Conservation (phyloP, 2,329 filamentous ascomycete species). For the Cladosporium sp. region DNA sequence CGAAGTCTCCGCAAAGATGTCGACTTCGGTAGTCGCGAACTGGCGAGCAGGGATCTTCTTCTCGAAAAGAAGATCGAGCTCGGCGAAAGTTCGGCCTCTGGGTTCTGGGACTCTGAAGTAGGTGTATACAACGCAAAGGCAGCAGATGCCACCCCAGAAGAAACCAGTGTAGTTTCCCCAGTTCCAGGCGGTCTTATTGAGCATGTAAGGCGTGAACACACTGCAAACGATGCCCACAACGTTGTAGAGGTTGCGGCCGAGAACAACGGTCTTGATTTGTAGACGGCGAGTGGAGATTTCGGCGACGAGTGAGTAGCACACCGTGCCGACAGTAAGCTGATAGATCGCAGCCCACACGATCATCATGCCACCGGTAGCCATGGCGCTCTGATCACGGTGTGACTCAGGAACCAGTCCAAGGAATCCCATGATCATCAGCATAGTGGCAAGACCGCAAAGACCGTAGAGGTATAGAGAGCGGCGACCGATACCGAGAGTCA, state of each 20-base stretch:
- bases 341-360: constrained; percentile 79
- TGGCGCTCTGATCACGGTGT: constrained; percentile 61
- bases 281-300: constrained; percentile 83
- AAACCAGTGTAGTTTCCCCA: constrained; percentile 87
- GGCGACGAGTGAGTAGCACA: constrained; percentile 84
- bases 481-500: constrained; percentile 72
- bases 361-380: constrained; percentile 83
- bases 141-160: constrained; percentile 82
- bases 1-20: constrained; percentile 49
- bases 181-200: constrained; percentile 83
- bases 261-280: constrained; percentile 87
- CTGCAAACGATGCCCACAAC: constrained; percentile 78
- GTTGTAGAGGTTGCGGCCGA: constrained; percentile 76
- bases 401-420: constrained; percentile 68
- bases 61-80: constrained; percentile 84
- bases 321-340: constrained; percentile 83
- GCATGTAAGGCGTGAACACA: constrained; percentile 87
- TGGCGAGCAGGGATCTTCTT: constrained; percentile 68
- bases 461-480: constrained; percentile 75
- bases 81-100: constrained; percentile 76
- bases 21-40: constrained; percentile 61
- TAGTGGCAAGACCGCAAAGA: constrained; percentile 68
- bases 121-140: constrained; percentile 76
- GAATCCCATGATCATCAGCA: constrained; percentile 84
- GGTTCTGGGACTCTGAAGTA: constrained; percentile 83